Evolutionary conservation across 139 green algal genomes (phyloP), one percentile per base, ranked within the genome.

Genomic region (Chlorella sorokiniana): DNA sequence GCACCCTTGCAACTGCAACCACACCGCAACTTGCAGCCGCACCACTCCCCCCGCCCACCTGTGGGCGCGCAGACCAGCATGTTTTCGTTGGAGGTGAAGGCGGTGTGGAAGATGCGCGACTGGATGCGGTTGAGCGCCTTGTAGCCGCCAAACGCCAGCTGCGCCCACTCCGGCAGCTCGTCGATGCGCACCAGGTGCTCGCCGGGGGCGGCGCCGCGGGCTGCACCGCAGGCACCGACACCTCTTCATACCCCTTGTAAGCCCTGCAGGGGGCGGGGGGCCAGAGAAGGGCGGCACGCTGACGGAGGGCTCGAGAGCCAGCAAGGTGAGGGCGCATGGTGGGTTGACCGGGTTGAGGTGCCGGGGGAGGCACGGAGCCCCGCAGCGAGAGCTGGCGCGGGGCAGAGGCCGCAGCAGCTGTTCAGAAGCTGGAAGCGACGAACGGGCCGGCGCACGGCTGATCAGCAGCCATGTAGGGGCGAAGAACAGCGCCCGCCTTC

Each of bases 41-140:
- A 25, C 35, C 1, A 5, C 18, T 14, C 11, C 72, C 51, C 7
- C 1, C 20, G 6, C 77, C 38, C 45, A 76, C 91, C 93, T 7
- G 93, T 96, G 68, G 93, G 94, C 4, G 94, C 94, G 79, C 93
- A 96, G 42, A 98, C 95, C 40, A 98, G 89, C 42, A 98, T 69
- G 85, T 99, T 99, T 83, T 98, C 90, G 81, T 98, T 98, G 80
- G 81, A 88, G 79, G 85, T 54, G 83, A 94, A 97, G 29, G 90
- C 94, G 38, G 91, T 91, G 2, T 82, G 79, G 83, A 91, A 98
- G 81, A 99, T 99, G 61, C 86, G 86, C 63, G 82, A 93, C 87
- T 98, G 95, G 84, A 98, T 98, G 88, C 95, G 92, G 86, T 99
- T 99, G 37, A 99, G 91, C 0, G 91, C 86, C 82, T 96, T 94